Conservation (phyloP, 306 rosid species). For the Begonia fuchsioides region DNA sequence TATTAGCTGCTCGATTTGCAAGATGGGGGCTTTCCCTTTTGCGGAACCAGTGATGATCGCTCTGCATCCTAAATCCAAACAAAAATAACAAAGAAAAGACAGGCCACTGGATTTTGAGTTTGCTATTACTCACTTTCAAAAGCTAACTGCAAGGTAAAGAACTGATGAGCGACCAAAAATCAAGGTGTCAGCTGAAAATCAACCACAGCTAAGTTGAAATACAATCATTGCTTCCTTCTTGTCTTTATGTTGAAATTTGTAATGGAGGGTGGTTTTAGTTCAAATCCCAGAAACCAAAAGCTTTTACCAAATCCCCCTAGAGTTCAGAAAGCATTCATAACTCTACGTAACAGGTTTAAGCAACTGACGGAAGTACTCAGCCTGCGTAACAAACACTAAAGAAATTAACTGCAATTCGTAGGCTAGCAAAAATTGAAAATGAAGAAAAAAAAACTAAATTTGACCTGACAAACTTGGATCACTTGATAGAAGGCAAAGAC, state of each 20-base stretch:
- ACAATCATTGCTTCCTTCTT: slow-evolving; percentile 31
- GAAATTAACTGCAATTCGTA: neutral
- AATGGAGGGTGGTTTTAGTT: slow-evolving; percentile 27
- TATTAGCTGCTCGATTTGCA: slow-evolving; percentile 34
- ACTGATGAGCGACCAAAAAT: neutral
- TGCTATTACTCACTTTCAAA: slow-evolving; percentile 15
- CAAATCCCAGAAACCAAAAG: slow-evolving; percentile 23
- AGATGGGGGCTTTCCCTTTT: slow-evolving; percentile 32
- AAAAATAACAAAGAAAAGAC: slow-evolving; percentile 16
- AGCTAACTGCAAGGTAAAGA: neutral
- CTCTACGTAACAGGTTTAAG: slow-evolving; percentile 99
- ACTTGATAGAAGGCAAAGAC: slow-evolving; percentile 60
- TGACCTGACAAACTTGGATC: slow-evolving; percentile 94
- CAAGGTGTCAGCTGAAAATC: too few species aligned
- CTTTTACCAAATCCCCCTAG: neutral
- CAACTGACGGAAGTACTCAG: slow-evolving; percentile 94
- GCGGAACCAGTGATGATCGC: slow-evolving; percentile 40
- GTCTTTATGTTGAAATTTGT: slow-evolving; percentile 26
- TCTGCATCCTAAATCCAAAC: slow-evolving; percentile 47
- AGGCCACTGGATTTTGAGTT: slow-evolving; percentile 19
- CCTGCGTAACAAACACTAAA: slow-evolving; percentile 34
- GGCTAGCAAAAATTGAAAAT: neutral
- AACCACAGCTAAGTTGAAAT: slow-evolving; percentile 10
- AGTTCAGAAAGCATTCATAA: neutral
- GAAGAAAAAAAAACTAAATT: neutral